Conservation (phyloP, 371 early-diverging fungal species). For the Apophysomyces sp. region DNA sequence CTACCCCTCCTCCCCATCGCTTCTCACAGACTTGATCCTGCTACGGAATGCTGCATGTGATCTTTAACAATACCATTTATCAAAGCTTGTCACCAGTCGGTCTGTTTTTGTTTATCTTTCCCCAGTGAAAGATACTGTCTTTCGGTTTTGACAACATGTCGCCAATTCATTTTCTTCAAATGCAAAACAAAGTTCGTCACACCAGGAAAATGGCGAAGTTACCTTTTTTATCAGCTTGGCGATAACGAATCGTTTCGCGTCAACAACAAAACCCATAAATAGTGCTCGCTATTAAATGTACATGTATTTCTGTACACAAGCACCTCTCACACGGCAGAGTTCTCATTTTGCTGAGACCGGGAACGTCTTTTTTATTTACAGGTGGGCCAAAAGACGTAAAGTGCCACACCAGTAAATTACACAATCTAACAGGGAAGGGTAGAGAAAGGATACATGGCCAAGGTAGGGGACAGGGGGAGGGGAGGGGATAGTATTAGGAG, state of each 20-base stretch:
- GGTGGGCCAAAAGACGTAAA: conserved; percentile 38
- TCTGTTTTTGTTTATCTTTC: not conserved
- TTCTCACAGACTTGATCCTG: not conserved
- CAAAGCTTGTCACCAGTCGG: too few species aligned
- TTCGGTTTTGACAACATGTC: not conserved
- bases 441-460: not conserved
- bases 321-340: not conserved
- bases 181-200: not conserved
- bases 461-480: not conserved
- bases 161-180: not conserved
- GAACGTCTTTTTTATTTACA: conserved; percentile 33
- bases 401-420: conserved; percentile 18
- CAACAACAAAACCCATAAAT: too few species aligned
- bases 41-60: not conserved
- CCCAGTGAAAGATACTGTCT: too few species aligned
- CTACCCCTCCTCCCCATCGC: not conserved
- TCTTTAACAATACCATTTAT: not conserved
- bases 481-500: not conserved
- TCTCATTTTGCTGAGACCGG: not conserved
- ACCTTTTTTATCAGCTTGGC: too few species aligned
- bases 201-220: not conserved
- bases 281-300: not conserved
- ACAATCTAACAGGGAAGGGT: not conserved
- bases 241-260: too few species aligned
- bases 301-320: conserved; percentile 3